Evolutionary conservation across 805 yeast genomes (phyloP).

Genomic region (Candida pseudoglaebosa): DNA sequence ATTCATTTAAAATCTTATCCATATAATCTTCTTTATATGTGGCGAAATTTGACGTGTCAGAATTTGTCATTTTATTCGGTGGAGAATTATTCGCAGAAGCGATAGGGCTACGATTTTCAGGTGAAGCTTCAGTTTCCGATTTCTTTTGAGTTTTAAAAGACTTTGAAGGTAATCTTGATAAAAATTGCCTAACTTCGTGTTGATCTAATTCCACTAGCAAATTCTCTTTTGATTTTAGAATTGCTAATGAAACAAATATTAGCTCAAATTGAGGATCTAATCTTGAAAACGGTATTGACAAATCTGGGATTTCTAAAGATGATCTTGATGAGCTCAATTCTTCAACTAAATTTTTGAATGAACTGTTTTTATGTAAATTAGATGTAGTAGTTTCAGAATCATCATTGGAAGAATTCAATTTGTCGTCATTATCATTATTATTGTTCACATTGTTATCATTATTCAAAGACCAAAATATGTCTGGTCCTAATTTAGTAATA

Average conservation of each 20-base stretch:
- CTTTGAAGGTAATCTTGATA: conserved; percentile 54
- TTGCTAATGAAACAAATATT: conserved; percentile 70
- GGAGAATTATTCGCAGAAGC: conserved; percentile 2
- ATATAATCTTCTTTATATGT: conserved; percentile 55
- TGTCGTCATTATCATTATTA: not conserved
- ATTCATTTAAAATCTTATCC: conserved; percentile 68
- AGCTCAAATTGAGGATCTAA: conserved; percentile 75
- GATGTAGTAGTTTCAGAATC: not conserved
- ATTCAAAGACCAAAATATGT: conserved; percentile 51
- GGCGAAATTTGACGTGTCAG: conserved; percentile 8
- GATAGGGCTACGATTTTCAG: not conserved
- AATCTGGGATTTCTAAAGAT: conserved; percentile 8
- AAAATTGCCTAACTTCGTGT: conserved; percentile 77
- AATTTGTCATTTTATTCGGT: not conserved
- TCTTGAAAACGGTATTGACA: conserved; percentile 46
- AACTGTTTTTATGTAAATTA: conserved; percentile 12
- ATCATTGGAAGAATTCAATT: not conserved
- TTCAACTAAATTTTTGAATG: conserved; percentile 29
- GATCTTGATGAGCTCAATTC: conserved; percentile 19
- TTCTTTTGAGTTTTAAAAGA: conserved; percentile 21
- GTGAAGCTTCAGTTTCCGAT: conserved; percentile 6
- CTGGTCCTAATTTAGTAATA: conserved; percentile 49
- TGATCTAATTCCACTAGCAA: conserved; percentile 84
- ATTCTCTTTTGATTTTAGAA: conserved; percentile 74
- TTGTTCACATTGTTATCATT: conserved; percentile 13